phyloP scores from a whole-genome alignment of 306 rosid species.

The Begonia loranthoides region DNA sequence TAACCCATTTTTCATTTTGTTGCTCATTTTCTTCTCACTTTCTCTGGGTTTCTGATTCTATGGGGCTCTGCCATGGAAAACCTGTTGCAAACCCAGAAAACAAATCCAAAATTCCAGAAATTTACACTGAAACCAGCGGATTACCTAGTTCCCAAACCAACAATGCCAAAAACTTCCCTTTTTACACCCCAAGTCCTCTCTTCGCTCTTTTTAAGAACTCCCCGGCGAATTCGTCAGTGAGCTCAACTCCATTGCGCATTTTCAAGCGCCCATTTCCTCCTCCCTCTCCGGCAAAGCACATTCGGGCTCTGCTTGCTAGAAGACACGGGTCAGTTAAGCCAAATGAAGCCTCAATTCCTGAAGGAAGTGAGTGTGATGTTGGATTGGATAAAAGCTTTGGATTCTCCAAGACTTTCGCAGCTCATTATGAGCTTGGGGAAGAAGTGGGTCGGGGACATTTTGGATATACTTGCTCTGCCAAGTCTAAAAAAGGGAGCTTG shows the following conservation, averaged over 20 bases:
- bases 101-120: constrained; percentile 11
- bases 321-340: constrained; percentile 80
- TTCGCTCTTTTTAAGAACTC: constrained; percentile 66
- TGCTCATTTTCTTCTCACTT: neutral
- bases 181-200: constrained; percentile 84
- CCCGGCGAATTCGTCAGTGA: constrained; percentile 43
- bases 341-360: constrained; percentile 73
- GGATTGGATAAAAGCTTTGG: constrained; percentile 70
- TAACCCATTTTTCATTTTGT: neutral
- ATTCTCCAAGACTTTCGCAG: constrained; percentile 36
- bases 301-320: constrained; percentile 60
- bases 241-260: constrained; percentile 54
- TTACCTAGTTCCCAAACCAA: constrained; percentile 18
- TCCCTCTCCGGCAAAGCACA: constrained; percentile 92
- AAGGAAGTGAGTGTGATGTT: constrained; percentile 60
- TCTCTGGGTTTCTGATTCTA: constrained; percentile 23
- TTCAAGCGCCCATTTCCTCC: constrained; percentile 84
- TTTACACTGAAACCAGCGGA: constrained; percentile 12
- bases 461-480: constrained; percentile 76
- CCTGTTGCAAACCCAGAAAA: constrained; percentile 28
- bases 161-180: constrained; percentile 49
- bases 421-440: constrained; percentile 54
- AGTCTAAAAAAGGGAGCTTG: constrained; percentile 53
- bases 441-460: constrained; percentile 91
- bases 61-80: constrained; percentile 76